Conservation (phyloP, 129 eudicot species). For the Oenanthe sinensis region DNA sequence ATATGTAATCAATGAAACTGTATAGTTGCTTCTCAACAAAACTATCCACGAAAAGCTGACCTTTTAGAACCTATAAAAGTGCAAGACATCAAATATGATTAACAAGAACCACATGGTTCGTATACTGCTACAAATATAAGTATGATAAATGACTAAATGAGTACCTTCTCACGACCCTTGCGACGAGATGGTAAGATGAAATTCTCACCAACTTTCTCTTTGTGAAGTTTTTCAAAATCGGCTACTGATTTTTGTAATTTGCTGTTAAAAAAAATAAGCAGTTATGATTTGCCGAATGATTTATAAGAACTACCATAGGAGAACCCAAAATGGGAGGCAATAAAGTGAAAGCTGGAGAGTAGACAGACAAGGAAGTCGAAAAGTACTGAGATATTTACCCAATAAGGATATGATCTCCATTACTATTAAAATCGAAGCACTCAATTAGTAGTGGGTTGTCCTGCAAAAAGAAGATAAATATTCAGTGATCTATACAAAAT, state of each 20-base stretch:
- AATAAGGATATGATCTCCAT: slow-evolving; percentile 70
- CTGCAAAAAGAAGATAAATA: slow-evolving; percentile 25
- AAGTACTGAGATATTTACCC: slow-evolving; percentile 45
- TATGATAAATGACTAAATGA: slow-evolving; percentile 4
- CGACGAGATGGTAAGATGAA: slow-evolving; percentile 48
- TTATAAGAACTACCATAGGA: neutral
- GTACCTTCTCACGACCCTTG: slow-evolving; percentile 59
- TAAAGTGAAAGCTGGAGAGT: neutral
- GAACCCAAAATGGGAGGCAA: neutral
- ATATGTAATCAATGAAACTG: slow-evolving; percentile 82
- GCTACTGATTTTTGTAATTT: slow-evolving; percentile 65
- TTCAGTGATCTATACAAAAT: neutral
- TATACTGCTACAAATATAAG: neutral
- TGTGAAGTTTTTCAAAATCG: slow-evolving; percentile 55
- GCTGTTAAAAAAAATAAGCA: slow-evolving; percentile 28
- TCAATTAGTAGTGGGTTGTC: slow-evolving; percentile 76
- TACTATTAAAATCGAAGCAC: slow-evolving; percentile 89
- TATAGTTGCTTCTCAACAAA: slow-evolving; percentile 54
- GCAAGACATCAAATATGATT: neutral
- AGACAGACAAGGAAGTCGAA: neutral
- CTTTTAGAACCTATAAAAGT: slow-evolving; percentile 55
- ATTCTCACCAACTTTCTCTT: slow-evolving; percentile 43
- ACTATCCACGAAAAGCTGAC: slow-evolving; percentile 68
- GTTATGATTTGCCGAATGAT: neutral
- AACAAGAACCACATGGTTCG: neutral